Percentiles rank a stretch among this genome's conserved stretches.
Evolutionary conservation across 2,329 filamentous ascomycete species (phyloP).

Genomic region (Pseudogymnoascus sp.): DNA sequence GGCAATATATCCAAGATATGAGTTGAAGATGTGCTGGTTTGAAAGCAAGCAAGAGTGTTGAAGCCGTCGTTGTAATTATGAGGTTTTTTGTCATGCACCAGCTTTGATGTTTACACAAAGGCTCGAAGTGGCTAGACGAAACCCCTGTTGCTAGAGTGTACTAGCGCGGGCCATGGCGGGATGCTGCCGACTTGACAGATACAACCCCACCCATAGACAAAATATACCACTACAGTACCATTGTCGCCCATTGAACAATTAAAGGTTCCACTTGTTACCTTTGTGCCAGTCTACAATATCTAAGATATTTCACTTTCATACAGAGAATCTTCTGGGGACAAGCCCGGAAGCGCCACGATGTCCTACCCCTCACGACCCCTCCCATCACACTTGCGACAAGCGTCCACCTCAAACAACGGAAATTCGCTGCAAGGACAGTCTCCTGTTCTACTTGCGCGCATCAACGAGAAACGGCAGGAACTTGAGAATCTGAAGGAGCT

Average conservation of each 20-base stretch:
- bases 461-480: constrained; percentile 79
- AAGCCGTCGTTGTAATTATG: background rate
- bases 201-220: constrained; percentile 3
- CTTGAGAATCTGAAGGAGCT: constrained; percentile 71
- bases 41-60: background rate
- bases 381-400: constrained; percentile 59
- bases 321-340: background rate
- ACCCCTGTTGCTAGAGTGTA: background rate
- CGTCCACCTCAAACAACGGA: constrained; percentile 42
- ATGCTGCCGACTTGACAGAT: constrained; percentile 3
- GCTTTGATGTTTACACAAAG: constrained; percentile 8
- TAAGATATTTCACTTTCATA: background rate
- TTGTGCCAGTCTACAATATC: background rate
- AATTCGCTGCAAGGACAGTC: constrained; percentile 50
- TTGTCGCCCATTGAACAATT: background rate
- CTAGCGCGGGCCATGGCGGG: background rate
- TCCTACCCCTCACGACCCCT: constrained; percentile 50
- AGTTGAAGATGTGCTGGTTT: background rate
- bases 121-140: background rate
- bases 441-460: constrained; percentile 62
- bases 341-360: constrained; percentile 33
- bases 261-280: background rate
- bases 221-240: background rate
- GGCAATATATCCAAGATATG: constrained; percentile 8
- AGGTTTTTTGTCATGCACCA: constrained; percentile 1